These are phyloP conservation scores for Coemansia sp. DNA, from an alignment of 192 early-diverging fungal genomes.

Conservation along the genomic window DNA sequence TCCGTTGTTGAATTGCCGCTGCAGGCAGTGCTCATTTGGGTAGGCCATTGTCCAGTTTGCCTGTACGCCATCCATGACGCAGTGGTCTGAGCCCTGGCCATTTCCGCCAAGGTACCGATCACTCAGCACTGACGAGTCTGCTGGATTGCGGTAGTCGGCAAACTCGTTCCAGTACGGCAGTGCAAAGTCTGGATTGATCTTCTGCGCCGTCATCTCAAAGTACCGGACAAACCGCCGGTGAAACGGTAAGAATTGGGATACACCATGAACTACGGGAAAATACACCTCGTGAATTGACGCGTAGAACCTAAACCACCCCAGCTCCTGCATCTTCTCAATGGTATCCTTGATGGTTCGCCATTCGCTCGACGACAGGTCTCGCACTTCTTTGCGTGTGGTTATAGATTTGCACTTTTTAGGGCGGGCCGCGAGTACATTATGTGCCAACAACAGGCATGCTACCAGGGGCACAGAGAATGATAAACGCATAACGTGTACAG, in stretches of 20 bases:
- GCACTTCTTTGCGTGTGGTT: slow-evolving; percentile 4
- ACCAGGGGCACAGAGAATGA: background rate
- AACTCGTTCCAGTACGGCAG: slow-evolving; percentile 49
- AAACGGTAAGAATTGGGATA: slow-evolving; percentile 49
- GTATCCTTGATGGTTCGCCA: slow-evolving; percentile 27
- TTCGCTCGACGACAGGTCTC: slow-evolving; percentile 22
- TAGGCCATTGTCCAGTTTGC: slow-evolving; percentile 20
- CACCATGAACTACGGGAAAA: slow-evolving; percentile 37
- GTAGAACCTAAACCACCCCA: slow-evolving; percentile 31
- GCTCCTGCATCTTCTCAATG: slow-evolving; percentile 19
- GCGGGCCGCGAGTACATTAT: background rate
- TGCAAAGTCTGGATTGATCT: slow-evolving; percentile 28
- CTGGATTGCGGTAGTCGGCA: slow-evolving; percentile 27
- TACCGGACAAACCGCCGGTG: slow-evolving; percentile 52
- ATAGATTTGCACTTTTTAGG: background rate
- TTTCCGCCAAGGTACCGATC: slow-evolving; percentile 25
- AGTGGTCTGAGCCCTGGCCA: slow-evolving; percentile 21
- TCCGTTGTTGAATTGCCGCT: slow-evolving; percentile 22
- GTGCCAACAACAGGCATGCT: background rate
- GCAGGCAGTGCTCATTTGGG: slow-evolving; percentile 31
- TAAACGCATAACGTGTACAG: background rate
- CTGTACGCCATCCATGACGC: slow-evolving; percentile 31
- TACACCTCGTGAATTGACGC: slow-evolving; percentile 21
- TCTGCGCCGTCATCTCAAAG: slow-evolving; percentile 35
- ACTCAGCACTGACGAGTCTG: slow-evolving; percentile 22